These are phyloP conservation scores for Pelagomonas calceolata DNA, from an alignment of 108 stramenopile species.

Conservation along the genomic window DNA sequence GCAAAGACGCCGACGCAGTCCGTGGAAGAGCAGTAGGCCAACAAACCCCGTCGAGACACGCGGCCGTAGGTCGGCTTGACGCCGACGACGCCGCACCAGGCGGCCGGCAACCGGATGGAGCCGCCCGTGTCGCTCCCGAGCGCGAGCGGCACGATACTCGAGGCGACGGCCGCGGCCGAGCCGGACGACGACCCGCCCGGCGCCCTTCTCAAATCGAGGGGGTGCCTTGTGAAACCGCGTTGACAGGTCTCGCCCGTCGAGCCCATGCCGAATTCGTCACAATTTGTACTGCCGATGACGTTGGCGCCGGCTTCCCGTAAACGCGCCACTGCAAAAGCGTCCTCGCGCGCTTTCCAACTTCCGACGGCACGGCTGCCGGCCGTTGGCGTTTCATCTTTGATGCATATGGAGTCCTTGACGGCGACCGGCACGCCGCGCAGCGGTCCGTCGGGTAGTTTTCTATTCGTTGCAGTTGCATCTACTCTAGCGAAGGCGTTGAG, in stretches of 20 bases:
- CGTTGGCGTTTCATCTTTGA: conserved; percentile 48
- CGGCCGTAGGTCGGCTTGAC: conserved; percentile 90
- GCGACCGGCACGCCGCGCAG: conserved; percentile 79
- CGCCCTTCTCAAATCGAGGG: conserved; percentile 4
- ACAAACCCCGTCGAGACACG: conserved; percentile 77
- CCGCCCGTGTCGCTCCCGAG: conserved; percentile 97
- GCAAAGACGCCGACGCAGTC: conserved; percentile 82
- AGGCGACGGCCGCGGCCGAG: conserved; percentile 77
- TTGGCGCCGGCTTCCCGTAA: conserved; percentile 61
- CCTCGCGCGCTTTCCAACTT: conserved; percentile 37
- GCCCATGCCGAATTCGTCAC: conserved; percentile 99
- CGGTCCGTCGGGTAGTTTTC: background rate
- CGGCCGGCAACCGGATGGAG: conserved; percentile 82
- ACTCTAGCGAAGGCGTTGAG: too few species aligned
- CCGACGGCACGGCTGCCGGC: conserved; percentile 60
- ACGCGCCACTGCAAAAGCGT: conserved; percentile 62
- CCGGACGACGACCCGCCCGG: conserved; percentile 87
- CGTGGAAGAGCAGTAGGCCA: conserved; percentile 83
- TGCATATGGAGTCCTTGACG: conserved; percentile 86
- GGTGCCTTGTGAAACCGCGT: too few species aligned
- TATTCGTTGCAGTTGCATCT: too few species aligned
- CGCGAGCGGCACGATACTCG: conserved; percentile 67
- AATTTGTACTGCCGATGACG: conserved; percentile 73
- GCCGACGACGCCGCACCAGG: conserved; percentile 84
- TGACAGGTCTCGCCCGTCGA: conserved; percentile 36